Conservation (phyloP, 208 protist species). For the Kentomonas sorsogonicus region DNA sequence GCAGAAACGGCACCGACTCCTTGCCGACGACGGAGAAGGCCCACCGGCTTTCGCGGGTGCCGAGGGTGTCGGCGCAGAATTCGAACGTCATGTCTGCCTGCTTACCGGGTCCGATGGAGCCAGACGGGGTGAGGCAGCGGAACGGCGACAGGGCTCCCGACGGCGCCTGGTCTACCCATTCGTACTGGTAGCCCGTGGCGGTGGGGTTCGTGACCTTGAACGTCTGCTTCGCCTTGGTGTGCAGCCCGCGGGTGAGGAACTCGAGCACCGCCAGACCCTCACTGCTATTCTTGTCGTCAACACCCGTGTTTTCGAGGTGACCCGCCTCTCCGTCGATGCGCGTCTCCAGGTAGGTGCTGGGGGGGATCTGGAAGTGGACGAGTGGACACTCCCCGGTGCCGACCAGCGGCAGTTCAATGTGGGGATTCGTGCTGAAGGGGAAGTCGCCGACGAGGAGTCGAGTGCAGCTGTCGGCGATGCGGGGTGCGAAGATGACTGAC, state of each 20-base stretch:
- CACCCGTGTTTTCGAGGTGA: conserved; percentile 19
- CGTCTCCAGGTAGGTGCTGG: conserved; percentile 68
- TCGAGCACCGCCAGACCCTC: conserved; percentile 90
- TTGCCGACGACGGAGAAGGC: conserved; percentile 84
- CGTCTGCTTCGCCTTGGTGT: conserved; percentile 76
- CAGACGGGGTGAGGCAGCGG: conserved; percentile 80
- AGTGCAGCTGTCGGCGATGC: conserved; percentile 33
- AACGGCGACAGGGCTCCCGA: conserved; percentile 65
- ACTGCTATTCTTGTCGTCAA: no score
- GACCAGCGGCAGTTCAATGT: conserved; percentile 57
- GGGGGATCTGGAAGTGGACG: conserved; percentile 94
- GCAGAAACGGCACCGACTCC: conserved; percentile 87
- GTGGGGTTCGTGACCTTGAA: conserved; percentile 97
- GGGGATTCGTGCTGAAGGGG: conserved; percentile 34
- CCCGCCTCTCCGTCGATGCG: conserved; percentile 62
- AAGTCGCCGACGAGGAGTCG: conserved; percentile 52
- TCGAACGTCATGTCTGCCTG: conserved; percentile 94
- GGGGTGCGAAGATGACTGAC: conserved; percentile 83
- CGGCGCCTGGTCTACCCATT: conserved; percentile 76
- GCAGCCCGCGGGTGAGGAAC: conserved; percentile 89
- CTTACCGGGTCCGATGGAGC: conserved; percentile 80
- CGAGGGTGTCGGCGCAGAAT: conserved; percentile 87
- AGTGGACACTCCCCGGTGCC: conserved; percentile 89
- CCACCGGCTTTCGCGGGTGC: conserved; percentile 88
- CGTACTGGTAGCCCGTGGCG: conserved; percentile 85